Base-by-base conservation (phyloP, 768 basidiomycete genomes). In the Pilatotrama ljubarskyi region DNA sequence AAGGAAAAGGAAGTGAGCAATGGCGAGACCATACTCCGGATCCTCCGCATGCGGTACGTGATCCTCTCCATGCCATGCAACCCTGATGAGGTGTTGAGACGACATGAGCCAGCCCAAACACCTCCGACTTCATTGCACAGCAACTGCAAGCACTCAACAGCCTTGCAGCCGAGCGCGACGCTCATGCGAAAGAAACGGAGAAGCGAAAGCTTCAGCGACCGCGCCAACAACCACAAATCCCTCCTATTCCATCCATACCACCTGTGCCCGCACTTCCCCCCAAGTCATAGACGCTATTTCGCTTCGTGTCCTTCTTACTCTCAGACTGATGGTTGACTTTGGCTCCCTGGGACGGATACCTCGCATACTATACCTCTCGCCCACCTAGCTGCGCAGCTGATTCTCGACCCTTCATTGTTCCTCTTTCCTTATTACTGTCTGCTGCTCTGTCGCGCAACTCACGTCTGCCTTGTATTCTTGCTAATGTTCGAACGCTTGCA, bases 11-110 rank as follows among this genome's bases (percentile, higher is more conserved):
- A 90, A 58, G 80, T 82, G 3, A 73, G 86, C 58, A 83, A 75
- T 55, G 93, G 91, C 51, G 94, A 98, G 76, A 93, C 90, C 37
- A 97, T 98, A 59, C 84, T 99, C 80, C 81, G 94, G 58, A 95
- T 99, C 64, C 78, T 99, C 41, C 84, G 97, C 32, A 98, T 98
- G 96, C 82, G 95, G 95, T 93, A 70, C 51, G 82, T 73, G 54
- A 3, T 36, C 25, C 11, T 55, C 6, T 18, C 17, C 25, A 36
- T 24, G 13, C 51, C n/a, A 42, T 32, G 5, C 29, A 11, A 36
- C 29, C 20, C 26, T 32, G 13, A n/a, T 14, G 18, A 44, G n/a
- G 43, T n/a, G 40, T 42, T 25, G 48, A 44, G 50, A 13, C 32
- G 47, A 14, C 8, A 15, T 44, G 13, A 51, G 64, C 0, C 71